Evolutionary conservation across 78 protist species (phyloP), one percentile per base, ranked within the genome.

Genomic region (Dictyostelium discoideum): DNA sequence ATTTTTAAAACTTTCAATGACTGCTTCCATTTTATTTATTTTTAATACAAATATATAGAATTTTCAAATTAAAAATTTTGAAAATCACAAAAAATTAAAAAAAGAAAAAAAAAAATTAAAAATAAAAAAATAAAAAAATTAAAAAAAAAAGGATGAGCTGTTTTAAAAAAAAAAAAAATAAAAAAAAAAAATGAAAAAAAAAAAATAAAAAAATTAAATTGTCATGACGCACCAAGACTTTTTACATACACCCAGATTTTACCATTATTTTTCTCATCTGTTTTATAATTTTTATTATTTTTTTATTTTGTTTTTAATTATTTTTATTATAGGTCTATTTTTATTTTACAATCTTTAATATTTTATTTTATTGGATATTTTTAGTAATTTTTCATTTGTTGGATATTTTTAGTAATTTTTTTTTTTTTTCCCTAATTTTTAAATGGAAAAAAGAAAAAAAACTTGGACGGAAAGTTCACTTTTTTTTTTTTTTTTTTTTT

Each of bases 21-120:
- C 81, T 74, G 81, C 81, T 32, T 74, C 81, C 81, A 74, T 74
- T 14, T 74, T 32, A 32, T 11, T 74, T 74, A 32, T 9, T 72
- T 11, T 29, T 74, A 3, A 42, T 42, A 42, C 46, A 42, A 42
- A 29, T 73, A 29, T 37, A 37, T 4, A 74, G 46, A 74, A 37
- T 29, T 37, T 37, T 37, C 37, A 74, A 29, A 37, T 18, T 37
- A 29, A 74, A 74, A 74, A 74, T 5, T 29, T 29, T 73, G 37
- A 73, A 73, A 73, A 73, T 73, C 20, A 29, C 10, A 73, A 73
- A 13, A 32, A 10, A 32, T 5, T 42, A 42, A 42, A 42, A 42
- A 29, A 29, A 29, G 14, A 29, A 42, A 42, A 42, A 42, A 29
- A 29, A 29, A 29, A 29, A 11, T 8, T 29, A 74, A 74, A 74